Evolutionary conservation across 768 basidiomycete species (phyloP), one percentile per base, ranked within the genome.

Genomic region (Boletus subcaerulescens): DNA sequence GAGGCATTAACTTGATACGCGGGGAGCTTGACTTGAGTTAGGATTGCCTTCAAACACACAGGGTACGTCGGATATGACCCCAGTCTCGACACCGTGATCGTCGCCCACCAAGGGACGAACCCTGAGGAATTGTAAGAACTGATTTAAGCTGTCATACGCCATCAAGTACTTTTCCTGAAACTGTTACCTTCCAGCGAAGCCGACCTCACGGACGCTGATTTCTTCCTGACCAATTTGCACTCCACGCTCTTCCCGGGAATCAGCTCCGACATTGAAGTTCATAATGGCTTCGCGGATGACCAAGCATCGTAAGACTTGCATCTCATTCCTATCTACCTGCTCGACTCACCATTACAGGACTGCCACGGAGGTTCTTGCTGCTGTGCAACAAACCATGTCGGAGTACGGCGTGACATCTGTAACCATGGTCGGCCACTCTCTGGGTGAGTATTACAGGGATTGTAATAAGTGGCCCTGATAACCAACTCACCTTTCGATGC

Each of bases 51-150:
- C 12, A 41, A 33, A 50, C 24, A 26, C 7, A 29, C 24, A 82
- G 81, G 80, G 80, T 81, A 70, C 50, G 81, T 83, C 29, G 81
- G 81, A n/a, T 82, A 71, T 56, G 77, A 77, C 52, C 74, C 79
- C 0, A 64, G 56, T 1, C 61, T 76, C 29, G 3, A 63, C 10
- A 68, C 65, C 3, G 74, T 75, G 33, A 71, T 76, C 43, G 73
- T 76, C 5, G 54, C 70, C 3, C 75, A 77, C 44, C 64, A 77
- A 36, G 74, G 74, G 54, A 74, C 69, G 6, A 39, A 72, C 31
- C 60, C 67, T n/a, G 36, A 32, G 0, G 54, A 71, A 44, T 59
- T 74, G 74, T 75, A 36, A 24, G 60, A n/a, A 8, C 22, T 12
- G 10, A 14, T 17, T 29, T 38, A 3, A 17, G 15, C 10, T 33